A percentile compares a stretch with the other conserved stretches of the same genome.
phyloP scores from a whole-genome alignment of 1,284 basidiomycete genomes.

The Trametes polyzona region DNA sequence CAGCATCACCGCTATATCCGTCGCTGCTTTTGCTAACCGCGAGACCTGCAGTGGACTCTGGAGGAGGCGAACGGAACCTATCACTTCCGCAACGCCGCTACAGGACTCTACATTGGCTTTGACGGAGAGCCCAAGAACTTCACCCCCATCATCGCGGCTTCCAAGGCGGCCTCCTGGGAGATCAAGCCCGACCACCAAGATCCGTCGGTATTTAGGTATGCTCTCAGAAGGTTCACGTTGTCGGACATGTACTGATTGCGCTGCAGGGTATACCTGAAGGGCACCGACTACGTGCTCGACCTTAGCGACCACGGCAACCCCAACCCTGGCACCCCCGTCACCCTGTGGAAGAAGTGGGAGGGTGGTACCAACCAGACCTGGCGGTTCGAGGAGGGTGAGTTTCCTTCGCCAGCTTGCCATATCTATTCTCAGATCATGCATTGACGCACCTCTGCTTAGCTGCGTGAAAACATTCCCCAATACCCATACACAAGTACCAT shows the following conservation, averaged over 20 bases:
- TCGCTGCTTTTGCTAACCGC: neutral
- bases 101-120: constrained; percentile 44
- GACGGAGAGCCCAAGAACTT: constrained; percentile 36
- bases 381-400: constrained; percentile 32
- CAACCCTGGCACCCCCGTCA: constrained; percentile 29
- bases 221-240: neutral
- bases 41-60: constrained; percentile 46
- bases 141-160: constrained; percentile 39
- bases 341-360: constrained; percentile 33
- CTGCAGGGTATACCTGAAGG: constrained; percentile 26
- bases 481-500: neutral
- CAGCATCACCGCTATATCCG: neutral
- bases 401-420: neutral
- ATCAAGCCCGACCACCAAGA: constrained; percentile 26
- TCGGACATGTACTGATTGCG: no score
- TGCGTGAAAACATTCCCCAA: neutral
- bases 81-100: constrained; percentile 42
- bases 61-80: constrained; percentile 39
- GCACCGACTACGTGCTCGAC: constrained; percentile 30
- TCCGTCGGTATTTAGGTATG: constrained; percentile 15
- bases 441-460: neutral
- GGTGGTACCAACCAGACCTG: constrained; percentile 32
- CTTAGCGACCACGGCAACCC: constrained; percentile 33
- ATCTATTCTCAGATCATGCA: neutral
- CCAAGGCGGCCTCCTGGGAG: constrained; percentile 33